phyloP scores from a whole-genome alignment of 345 rosid genomes.

The Murraya koenigii region DNA sequence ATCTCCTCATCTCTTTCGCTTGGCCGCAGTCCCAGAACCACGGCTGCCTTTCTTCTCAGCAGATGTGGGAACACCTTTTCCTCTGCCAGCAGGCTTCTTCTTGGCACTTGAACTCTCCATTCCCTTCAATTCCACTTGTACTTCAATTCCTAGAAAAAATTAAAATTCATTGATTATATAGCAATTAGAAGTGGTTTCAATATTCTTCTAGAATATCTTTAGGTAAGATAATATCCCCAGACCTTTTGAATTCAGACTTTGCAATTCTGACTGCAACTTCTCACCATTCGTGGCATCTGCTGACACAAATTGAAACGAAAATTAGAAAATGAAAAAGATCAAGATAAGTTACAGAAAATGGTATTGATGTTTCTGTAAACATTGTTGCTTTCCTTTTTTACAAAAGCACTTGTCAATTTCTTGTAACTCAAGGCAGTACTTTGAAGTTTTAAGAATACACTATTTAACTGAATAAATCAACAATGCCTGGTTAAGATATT shows the following conservation, averaged over 20 bases:
- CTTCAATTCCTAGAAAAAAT: slow-evolving; percentile 54
- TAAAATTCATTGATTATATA: not conserved
- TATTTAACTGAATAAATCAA: not conserved
- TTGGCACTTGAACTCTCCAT: slow-evolving; percentile 44
- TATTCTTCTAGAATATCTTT: not conserved
- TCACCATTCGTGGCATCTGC: slow-evolving; percentile 47
- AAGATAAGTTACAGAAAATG: not conserved
- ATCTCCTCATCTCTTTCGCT: slow-evolving; percentile 64
- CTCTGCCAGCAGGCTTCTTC: slow-evolving; percentile 55
- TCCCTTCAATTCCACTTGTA: slow-evolving; percentile 72
- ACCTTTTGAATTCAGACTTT: slow-evolving; percentile 77
- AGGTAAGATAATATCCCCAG: not conserved
- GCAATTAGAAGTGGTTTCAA: not conserved
- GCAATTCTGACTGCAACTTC: slow-evolving; percentile 70
- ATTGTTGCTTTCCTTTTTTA: not conserved
- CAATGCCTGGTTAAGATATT: not conserved
- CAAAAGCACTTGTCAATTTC: not conserved
- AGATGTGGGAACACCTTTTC: slow-evolving; percentile 48
- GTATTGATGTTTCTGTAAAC: not conserved
- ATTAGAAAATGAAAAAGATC: not conserved
- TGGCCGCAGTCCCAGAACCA: slow-evolving; percentile 43
- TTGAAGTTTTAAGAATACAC: not conserved
- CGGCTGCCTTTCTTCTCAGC: slow-evolving; percentile 33
- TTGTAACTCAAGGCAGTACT: not conserved
- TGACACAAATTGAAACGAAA: slow-evolving; percentile 9